Percentiles rank a stretch among this genome's conserved stretches.
phyloP scores from a whole-genome alignment of 208 protist genomes.

The Leishmania major region DNA sequence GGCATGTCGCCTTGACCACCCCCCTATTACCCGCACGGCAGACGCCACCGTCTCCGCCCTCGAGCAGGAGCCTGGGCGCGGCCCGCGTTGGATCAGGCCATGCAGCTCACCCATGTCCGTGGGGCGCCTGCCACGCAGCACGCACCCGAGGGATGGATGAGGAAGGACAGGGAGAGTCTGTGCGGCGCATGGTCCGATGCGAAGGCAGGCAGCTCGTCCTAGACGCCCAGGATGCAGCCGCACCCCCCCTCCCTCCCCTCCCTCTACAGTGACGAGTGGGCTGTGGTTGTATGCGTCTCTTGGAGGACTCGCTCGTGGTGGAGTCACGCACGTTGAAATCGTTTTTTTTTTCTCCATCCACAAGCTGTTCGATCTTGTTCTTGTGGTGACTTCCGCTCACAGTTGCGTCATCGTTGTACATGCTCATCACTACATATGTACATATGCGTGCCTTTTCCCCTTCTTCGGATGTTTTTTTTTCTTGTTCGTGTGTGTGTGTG shows the following conservation, averaged over 20 bases:
- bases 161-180: background rate
- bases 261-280: background rate
- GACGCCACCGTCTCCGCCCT: too few relatives aligned
- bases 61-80: background rate
- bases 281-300: background rate
- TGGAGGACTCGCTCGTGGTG: background rate
- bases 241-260: background rate
- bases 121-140: background rate
- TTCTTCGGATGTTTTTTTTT: background rate
- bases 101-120: background rate
- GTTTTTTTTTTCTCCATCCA: background rate
- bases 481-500: background rate
- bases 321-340: background rate
- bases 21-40: background rate
- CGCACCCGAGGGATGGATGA: background rate
- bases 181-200: background rate
- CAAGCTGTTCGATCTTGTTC: background rate
- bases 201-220: background rate
- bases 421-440: background rate
- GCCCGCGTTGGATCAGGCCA: background rate
- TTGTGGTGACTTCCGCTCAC: background rate
- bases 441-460: background rate
- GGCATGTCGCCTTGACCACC: background rate
- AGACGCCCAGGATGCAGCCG: background rate
- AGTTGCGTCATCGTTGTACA: background rate